phyloP scores from a whole-genome alignment of 805 yeast species.

The Wickerhamomyces sydowiorum region DNA sequence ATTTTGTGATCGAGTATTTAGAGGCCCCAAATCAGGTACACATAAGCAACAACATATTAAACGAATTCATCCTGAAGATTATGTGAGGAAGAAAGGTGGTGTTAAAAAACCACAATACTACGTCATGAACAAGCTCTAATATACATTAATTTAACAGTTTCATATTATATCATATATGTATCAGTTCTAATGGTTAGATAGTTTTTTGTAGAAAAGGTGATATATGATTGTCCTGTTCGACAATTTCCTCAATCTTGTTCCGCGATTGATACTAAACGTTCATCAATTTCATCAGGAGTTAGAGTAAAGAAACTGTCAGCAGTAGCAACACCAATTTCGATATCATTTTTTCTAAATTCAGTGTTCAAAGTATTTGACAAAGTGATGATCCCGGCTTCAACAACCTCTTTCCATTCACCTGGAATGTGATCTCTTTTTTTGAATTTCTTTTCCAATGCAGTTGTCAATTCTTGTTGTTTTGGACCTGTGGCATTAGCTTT shows the following conservation, averaged over 20 bases:
- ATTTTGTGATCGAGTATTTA: slow-evolving; percentile 36
- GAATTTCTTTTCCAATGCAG: slow-evolving; percentile 83
- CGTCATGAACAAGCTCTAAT: background rate
- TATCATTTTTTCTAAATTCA: slow-evolving; percentile 88
- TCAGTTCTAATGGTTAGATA: background rate
- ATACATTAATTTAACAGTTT: background rate
- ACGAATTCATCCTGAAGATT: slow-evolving; percentile 38
- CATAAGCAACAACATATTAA: slow-evolving; percentile 45
- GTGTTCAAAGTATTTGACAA: slow-evolving; percentile 84
- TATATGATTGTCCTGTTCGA: too few species aligned
- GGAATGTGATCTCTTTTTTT: slow-evolving; percentile 64
- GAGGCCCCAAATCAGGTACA: slow-evolving; percentile 41
- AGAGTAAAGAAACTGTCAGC: slow-evolving; percentile 64
- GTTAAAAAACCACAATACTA: slow-evolving; percentile 18
- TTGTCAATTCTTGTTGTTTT: slow-evolving; percentile 92
- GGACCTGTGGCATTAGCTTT: slow-evolving; percentile 96
- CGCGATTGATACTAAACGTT: slow-evolving; percentile 88
- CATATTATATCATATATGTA: background rate
- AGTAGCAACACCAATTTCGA: slow-evolving; percentile 89
- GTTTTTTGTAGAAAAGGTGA: background rate
- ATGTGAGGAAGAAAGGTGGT: slow-evolving; percentile 41
- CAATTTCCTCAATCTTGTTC: slow-evolving; percentile 68
- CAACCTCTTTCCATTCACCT: slow-evolving; percentile 86
- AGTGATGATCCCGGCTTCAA: slow-evolving; percentile 83
- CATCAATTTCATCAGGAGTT: slow-evolving; percentile 86